Base-by-base conservation (phyloP, 306 rosid species). In the Sophora flavescens region DNA sequence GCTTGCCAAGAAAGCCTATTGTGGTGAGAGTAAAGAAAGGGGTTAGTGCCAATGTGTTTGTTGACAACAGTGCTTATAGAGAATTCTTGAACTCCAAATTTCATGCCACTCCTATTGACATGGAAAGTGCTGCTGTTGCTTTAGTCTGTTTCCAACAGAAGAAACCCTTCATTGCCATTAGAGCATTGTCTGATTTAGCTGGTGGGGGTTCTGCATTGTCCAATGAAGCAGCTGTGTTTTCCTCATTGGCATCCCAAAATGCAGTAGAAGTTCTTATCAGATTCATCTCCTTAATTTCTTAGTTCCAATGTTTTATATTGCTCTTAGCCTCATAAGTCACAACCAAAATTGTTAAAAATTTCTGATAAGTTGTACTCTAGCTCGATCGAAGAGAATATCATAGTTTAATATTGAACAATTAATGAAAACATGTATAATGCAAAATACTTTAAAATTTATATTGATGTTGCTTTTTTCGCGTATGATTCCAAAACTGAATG, bases 111-210 rank as follows among this genome's bases (percentile, higher is more conserved):
- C 66, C 96, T 2, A 78, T 83, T 72, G 96, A 93, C 75, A 93
- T 89, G 93, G 97, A 91, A 82, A 88, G 87, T 84, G 96, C 92
- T 30, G 86, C 91, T 4, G 87, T 91, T 15, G 91, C 96, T 32
- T 74, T 88, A 14, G 87, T 88, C 0, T 85, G 89, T 71, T 54
- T 72, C 6, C 96, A 87, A 57, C 91, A 86, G 11, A 87, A 77
- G 38, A 84, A 5, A 2, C 88, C 92, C 1, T 92, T 90, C 77
- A 84, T 88, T 69, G 88, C 83, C 8, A 84, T 90, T 14, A 84
- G 97, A 63, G 71, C 92, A 7, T 80, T 88, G 0, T 92, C 96
- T 38, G 96, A 88, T 78, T 83, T 88, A 79, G 97, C 97, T 8
- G 96, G 97, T 6, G 96, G 92, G 0, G 96, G 97, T 6, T 87